Evolutionary conservation across 2,329 filamentous ascomycete species (phyloP).

Genomic region (Xylaria sp.): DNA sequence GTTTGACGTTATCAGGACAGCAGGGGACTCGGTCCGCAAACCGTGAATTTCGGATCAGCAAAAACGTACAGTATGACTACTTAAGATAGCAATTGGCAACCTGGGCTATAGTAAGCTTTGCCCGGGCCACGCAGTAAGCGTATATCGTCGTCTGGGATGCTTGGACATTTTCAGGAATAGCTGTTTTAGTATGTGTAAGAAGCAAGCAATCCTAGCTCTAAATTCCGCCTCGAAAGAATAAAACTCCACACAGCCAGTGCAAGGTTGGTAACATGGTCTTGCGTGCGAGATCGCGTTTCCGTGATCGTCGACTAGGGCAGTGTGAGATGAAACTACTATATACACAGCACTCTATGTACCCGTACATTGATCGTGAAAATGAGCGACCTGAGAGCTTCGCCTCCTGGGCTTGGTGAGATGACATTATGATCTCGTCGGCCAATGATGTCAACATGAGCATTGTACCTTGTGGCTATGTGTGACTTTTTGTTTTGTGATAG

Average conservation of each 20-base stretch:
- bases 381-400: too few relatives aligned
- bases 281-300: slow-evolving; percentile 1
- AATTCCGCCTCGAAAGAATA: not conserved
- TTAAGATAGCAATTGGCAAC: not conserved
- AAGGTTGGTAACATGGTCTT: slow-evolving; percentile 4
- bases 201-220: slow-evolving; percentile 5
- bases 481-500: too few relatives aligned
- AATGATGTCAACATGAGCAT: not conserved
- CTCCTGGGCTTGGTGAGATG: too few relatives aligned
- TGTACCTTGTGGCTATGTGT: not conserved
- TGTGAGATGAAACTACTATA: not conserved
- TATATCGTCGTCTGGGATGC: slow-evolving; percentile 12
- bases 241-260: slow-evolving; percentile 1
- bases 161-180: slow-evolving; percentile 10
- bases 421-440: not conserved
- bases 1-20: slow-evolving; percentile 15
- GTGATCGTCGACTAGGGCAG: slow-evolving; percentile 18
- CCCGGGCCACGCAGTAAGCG: slow-evolving; percentile 5
- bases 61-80: not conserved
- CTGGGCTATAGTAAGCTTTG: slow-evolving; percentile 19
- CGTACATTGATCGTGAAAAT: not conserved
- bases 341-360: not conserved
- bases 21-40: slow-evolving; percentile 5
- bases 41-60: not conserved
- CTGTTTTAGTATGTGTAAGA: slow-evolving; percentile 2